Base-by-base conservation (phyloP, 2,329 filamentous ascomycete species). In the Aspergillus pseudoterreus region DNA sequence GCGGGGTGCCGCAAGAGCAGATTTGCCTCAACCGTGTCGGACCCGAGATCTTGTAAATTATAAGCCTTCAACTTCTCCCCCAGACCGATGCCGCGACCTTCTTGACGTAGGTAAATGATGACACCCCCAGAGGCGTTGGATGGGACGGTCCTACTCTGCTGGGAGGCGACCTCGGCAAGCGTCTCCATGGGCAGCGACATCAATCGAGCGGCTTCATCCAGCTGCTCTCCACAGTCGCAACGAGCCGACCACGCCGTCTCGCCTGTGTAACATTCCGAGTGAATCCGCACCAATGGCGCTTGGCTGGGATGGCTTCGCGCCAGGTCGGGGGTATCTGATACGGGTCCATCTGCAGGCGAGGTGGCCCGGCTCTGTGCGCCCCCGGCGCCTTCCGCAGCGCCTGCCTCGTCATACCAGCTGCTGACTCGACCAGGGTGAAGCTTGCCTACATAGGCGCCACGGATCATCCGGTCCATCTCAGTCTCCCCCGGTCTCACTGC, bases 211-310 rank as follows among this genome's bases (percentile, higher is more conserved):
- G 94, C 94, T 75, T 99, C 94, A 70, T 99, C 94, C 2, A 99
- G 81, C 70, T 99, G 94, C 74, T 99, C 94, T 51, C 94, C 94
- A 70, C 94, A 99, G 74, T 99, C 94, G 75, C 94, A 99, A 24
- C 94, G 85, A 33, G 94, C 92, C 6, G 92, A 96, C 94, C 94
- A 97, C 1, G 95, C 94, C 1, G 94, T 99, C 77, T 99, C 94
- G 53, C 94, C 94, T 0, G 94, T 99, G 72, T 99, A 99, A 75
- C 94, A 99, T 72, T 99, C 94, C 3, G 90, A 95, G 71, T 99
- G 94, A 66, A 99, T 99, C 51, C 94, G 83, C 43, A 99, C 92
- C 36, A 99, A 77, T 0, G 94, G 90, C 1, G 87, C 67, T 51
- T 71, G 63, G 17, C 58, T 49, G 24, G 52, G 51, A 45, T 43